These are phyloP conservation scores for Lepiota venenata DNA, from an alignment of 768 basidiomycete species.

Conservation along the genomic window DNA sequence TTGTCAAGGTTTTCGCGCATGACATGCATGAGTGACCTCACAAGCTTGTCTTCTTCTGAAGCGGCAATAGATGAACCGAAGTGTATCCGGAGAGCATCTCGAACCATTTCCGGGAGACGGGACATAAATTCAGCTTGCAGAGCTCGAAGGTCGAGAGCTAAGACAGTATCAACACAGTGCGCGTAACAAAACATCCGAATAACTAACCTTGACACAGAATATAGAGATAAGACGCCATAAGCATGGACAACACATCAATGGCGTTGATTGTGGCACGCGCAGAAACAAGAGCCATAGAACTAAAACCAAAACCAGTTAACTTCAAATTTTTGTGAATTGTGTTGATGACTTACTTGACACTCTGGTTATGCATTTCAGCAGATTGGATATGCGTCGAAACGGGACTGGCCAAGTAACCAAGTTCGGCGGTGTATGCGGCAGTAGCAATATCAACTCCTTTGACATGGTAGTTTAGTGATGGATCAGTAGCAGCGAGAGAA, in stretches of 20 bases:
- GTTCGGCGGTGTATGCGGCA: conserved; percentile 77
- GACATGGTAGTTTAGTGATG: conserved; percentile 71
- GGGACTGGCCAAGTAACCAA: conserved; percentile 74
- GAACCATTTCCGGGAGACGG: conserved; percentile 42
- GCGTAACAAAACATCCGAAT: neutral
- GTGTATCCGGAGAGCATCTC: conserved; percentile 38
- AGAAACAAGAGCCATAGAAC: conserved; percentile 66
- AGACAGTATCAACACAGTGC: conserved; percentile 3
- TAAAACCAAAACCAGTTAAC: conserved; percentile 18
- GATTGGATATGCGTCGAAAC: conserved; percentile 80
- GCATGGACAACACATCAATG: conserved; percentile 65
- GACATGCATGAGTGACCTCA: conserved; percentile 31
- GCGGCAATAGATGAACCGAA: conserved; percentile 17
- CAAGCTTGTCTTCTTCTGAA: conserved; percentile 27
- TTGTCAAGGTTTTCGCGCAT: conserved; percentile 59
- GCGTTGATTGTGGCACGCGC: conserved; percentile 71
- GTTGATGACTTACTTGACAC: conserved; percentile 59
- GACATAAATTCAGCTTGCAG: conserved; percentile 59
- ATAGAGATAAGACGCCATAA: conserved; percentile 71
- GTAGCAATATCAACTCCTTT: conserved; percentile 81
- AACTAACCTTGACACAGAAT: conserved; percentile 58
- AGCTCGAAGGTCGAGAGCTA: conserved; percentile 76
- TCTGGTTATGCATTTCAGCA: conserved; percentile 85
- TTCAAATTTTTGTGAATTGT: neutral
- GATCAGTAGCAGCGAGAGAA: conserved; percentile 69